Conservation (phyloP, 192 early-diverging fungal genomes). For the Coemansia sp. region DNA sequence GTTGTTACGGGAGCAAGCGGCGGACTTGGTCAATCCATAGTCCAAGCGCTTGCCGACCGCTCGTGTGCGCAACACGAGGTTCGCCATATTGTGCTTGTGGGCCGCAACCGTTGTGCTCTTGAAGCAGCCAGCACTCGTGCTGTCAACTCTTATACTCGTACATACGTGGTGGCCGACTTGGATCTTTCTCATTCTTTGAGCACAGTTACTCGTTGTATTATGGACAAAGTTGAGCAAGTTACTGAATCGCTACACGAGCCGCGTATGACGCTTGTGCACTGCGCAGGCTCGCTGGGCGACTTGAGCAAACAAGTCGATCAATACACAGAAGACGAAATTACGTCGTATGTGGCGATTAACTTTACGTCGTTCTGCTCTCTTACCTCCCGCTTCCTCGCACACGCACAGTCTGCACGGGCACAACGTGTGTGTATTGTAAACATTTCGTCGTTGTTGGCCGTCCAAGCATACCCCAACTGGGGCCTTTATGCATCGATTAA, state of each 20-base stretch:
- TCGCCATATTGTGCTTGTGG: slow-evolving; percentile 59
- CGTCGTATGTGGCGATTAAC: slow-evolving; percentile 59
- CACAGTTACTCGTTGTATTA: neutral
- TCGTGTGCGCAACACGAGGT: slow-evolving; percentile 24
- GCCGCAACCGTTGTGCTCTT: slow-evolving; percentile 51
- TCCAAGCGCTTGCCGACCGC: slow-evolving; percentile 36
- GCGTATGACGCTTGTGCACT: slow-evolving; percentile 65
- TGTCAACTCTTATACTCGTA: slow-evolving; percentile 14
- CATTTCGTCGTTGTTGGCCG: slow-evolving; percentile 74
- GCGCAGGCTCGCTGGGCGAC: slow-evolving; percentile 72
- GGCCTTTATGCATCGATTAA: slow-evolving; percentile 77
- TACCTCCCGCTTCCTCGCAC: slow-evolving; percentile 36
- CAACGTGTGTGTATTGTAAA: slow-evolving; percentile 62
- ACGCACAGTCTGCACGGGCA: neutral
- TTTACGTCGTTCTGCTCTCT: slow-evolving; percentile 60
- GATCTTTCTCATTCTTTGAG: slow-evolving; percentile 15
- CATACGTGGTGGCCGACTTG: slow-evolving; percentile 20
- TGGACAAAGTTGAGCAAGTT: slow-evolving; percentile 10
- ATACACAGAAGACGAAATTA: slow-evolving; percentile 52
- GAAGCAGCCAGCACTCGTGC: slow-evolving; percentile 23
- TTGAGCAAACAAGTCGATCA: slow-evolving; percentile 61
- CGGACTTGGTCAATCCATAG: slow-evolving; percentile 63
- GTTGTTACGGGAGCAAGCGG: slow-evolving; percentile 68
- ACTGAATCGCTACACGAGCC: slow-evolving; percentile 2
- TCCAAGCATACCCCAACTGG: slow-evolving; percentile 78